Conservation (phyloP, 106 monocot species). For the Dactylorhiza incarnata region DNA sequence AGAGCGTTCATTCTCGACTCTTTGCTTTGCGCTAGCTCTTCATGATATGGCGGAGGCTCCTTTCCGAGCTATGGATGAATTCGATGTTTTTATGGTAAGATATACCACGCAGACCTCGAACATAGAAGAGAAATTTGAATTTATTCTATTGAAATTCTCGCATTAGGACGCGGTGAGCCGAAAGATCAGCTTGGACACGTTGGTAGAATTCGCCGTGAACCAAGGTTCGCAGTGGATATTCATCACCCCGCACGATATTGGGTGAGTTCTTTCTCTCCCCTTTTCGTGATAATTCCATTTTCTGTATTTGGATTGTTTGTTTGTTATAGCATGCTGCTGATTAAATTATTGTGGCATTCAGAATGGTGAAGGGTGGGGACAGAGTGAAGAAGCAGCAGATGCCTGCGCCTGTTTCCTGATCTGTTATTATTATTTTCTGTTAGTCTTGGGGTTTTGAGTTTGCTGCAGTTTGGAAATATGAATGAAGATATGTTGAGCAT, state of each 20-base stretch:
- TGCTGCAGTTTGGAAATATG: background rate
- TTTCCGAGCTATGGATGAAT: constrained; percentile 99
- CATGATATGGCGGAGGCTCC: constrained; percentile 98
- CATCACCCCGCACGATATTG: constrained; percentile 94
- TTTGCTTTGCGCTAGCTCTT: constrained; percentile 92
- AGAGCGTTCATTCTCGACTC: constrained; percentile 89
- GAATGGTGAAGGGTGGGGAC: constrained; percentile 83
- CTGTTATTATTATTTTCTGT: background rate
- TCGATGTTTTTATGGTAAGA: constrained; percentile 98
- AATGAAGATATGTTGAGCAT: background rate
- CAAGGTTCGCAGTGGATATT: constrained; percentile 99
- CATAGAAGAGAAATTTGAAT: background rate
- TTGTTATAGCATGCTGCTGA: background rate
- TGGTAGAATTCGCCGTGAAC: constrained; percentile 69
- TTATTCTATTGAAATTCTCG: background rate
- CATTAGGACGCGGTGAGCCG: constrained; percentile 90
- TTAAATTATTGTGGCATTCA: constrained; percentile 19
- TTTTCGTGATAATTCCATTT: background rate
- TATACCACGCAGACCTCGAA: background rate
- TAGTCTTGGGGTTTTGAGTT: background rate
- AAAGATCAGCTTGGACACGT: constrained; percentile 91
- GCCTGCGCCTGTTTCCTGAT: constrained; percentile 79
- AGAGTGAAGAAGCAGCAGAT: constrained; percentile 90
- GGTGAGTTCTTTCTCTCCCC: constrained; percentile 19
- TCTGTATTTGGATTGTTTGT: background rate